Base-by-base conservation (phyloP, 139 green algal species). In the Spirogloea muscicola region DNA sequence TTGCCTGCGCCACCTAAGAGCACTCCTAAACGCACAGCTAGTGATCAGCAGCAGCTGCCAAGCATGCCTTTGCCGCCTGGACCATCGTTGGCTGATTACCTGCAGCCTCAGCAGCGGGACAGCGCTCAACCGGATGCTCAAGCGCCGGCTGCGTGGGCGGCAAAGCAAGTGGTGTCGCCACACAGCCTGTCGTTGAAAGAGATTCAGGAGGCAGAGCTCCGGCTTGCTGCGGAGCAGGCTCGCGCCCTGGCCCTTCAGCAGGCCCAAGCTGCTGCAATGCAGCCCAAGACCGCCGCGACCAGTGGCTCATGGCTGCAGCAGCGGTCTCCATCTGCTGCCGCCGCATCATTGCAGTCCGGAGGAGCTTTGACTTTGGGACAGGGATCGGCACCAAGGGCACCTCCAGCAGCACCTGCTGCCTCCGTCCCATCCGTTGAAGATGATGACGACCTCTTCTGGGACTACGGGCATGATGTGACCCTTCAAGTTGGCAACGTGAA, bases 371-470 rank as follows among this genome's bases (percentile, higher is more conserved):
- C 21, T 21, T 55, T 21, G 46, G 46, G 21, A 31, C 46, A n/a
- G n/a, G n/a, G n/a, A n/a, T n/a, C n/a, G n/a, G n/a, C 43, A 51
- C 10, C 43, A 51, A 13, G 13, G 10, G 10, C 43, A 51, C 10
- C 43, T 25, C 43, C 43, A 51, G 43, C 43, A 51, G 43, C 43
- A 51, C 43, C 13, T 51, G 10, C 43, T 13, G 10, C 10, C 43
- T 10, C 43, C 43, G 10, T 51, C 43, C 43, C 43, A 25, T 21
- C 29, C 3, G 60, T 49, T 29, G 72, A 77, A 9, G 72, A 80
- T 70, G 52, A 80, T 25, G 72, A 80, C 38, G 72, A 80, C 36
- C 42, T 80, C 41, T 80, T 80, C 57, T 80, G 72, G 72, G 72
- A 80, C 64, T 80, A 80, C 72, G 39, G 34, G 27, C 6, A 76